Base-by-base conservation (phyloP, 106 monocot species). In the Posidonia australis region DNA sequence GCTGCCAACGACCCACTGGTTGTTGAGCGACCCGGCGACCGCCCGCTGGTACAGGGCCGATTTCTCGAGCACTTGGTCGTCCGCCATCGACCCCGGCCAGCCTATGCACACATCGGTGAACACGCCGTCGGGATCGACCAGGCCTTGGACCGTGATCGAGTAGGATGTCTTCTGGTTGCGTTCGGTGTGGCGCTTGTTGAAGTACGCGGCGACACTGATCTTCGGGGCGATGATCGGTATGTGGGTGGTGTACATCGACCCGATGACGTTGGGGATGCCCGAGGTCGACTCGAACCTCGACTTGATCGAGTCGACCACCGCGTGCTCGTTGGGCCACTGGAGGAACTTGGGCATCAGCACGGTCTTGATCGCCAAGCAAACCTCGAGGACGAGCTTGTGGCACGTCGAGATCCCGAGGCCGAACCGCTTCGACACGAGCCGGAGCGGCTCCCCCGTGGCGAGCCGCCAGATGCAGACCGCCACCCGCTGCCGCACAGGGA, bases 331-430 rank as follows among this genome's bases (percentile, higher is more conserved):
- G 20, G 93, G 93, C 89, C 89, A 93, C 60, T 70, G 76, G 21
- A 93, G 76, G 71, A 67, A 81, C 48, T 72, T 78, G 63, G 83
- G 83, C 93, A 93, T 93, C 31, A 93, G 81, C 22, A 93, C 75
- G 30, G 77, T 58, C 62, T 76, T 77, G 61, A 93, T 86, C 14
- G 93, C 93, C 36, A 83, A 58, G 79, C 89, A 93, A 58, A 89
- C 93, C 72, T 93, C 93, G 21, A 93, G 83, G 51, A 93, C 79
- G 51, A 93, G 86, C 71, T 93, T 93, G 64, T 93, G 93, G 77
- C 93, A 93, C 44, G 93, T 93, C 64, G 93, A 93, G 79, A 93
- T 93, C 27, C 93, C 93, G 46, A 93, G 89, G 17, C 74, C 74
- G 62, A 83, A 83, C 24, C 79, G 68, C 69, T 83, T 83, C 23